Conservation (phyloP, 2,329 filamentous ascomycete species). For the Fusarium sp. region DNA sequence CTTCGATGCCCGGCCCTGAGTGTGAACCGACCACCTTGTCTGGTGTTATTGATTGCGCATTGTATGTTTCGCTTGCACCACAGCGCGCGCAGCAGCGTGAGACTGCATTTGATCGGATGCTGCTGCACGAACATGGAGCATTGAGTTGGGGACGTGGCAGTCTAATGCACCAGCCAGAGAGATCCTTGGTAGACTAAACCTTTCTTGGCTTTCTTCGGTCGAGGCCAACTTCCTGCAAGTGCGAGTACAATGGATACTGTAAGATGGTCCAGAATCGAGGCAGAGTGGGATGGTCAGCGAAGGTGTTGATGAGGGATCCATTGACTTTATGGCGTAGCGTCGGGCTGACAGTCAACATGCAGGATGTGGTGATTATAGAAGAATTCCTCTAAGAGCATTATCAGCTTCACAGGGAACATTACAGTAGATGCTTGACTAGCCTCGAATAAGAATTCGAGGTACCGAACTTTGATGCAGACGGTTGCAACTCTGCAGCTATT, state of each 20-base stretch:
- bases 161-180: slow-evolving; percentile 27
- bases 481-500: slow-evolving; percentile 30
- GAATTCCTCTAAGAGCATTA: slow-evolving; percentile 8
- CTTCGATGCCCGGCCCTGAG: slow-evolving; percentile 4
- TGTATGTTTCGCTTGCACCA: slow-evolving; percentile 10
- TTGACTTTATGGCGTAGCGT: slow-evolving; percentile 36
- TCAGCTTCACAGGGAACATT: slow-evolving; percentile 16
- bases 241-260: slow-evolving; percentile 12
- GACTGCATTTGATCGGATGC: slow-evolving; percentile 21
- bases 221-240: slow-evolving; percentile 20
- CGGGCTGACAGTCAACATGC: slow-evolving; percentile 18
- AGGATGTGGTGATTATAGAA: slow-evolving; percentile 6
- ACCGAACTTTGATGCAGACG: slow-evolving; percentile 17
- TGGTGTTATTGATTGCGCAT: slow-evolving; percentile 7
- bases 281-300: slow-evolving; percentile 17
- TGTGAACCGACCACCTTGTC: slow-evolving; percentile 11
- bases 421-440: slow-evolving; percentile 13
- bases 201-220: slow-evolving; percentile 16
- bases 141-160: slow-evolving; percentile 33
- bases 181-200: slow-evolving; percentile 12
- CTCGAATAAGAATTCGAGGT: slow-evolving; percentile 35
- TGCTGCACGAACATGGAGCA: slow-evolving; percentile 35
- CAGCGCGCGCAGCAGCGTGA: slow-evolving; percentile 17
- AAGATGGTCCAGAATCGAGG: background rate
- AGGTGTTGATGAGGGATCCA: slow-evolving; percentile 4